These are phyloP conservation scores for Penicillium italicum DNA, from an alignment of 2,329 filamentous ascomycete species.

Conservation along the genomic window DNA sequence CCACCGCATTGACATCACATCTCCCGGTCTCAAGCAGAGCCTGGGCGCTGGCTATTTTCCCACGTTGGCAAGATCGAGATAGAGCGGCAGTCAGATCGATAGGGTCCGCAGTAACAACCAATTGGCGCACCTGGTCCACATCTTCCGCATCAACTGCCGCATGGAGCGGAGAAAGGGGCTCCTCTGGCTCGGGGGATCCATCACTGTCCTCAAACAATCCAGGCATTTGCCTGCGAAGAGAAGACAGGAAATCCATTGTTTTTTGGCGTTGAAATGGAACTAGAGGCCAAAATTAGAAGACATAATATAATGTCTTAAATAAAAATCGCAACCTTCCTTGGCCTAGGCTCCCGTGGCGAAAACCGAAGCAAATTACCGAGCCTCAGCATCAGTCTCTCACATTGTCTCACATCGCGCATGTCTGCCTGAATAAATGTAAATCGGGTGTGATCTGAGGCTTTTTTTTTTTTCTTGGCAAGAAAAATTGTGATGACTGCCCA, in stretches of 20 bases:
- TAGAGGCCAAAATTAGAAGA: neutral
- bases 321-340: neutral
- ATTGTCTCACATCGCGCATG: neutral
- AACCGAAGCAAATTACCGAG: neutral
- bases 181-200: neutral
- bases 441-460: neutral
- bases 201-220: neutral
- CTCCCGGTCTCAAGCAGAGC: conserved; percentile 1
- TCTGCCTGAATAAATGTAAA: neutral
- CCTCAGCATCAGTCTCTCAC: neutral
- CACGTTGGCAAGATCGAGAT: conserved; percentile 4
- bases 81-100: conserved; percentile 8
- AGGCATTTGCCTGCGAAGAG: neutral
- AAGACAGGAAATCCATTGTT: neutral
- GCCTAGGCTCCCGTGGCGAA: neutral
- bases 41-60: neutral
- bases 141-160: conserved; percentile 4
- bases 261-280: neutral
- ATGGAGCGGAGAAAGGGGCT: neutral
- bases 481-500: neutral
- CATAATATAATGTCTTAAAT: neutral
- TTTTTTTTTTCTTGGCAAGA: neutral
- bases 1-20: conserved; percentile 8
- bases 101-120: conserved; percentile 1
- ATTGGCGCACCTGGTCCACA: conserved; percentile 4